These are phyloP conservation scores for Kuraishia molischiana DNA, from an alignment of 805 yeast species.

Conservation along the genomic window DNA sequence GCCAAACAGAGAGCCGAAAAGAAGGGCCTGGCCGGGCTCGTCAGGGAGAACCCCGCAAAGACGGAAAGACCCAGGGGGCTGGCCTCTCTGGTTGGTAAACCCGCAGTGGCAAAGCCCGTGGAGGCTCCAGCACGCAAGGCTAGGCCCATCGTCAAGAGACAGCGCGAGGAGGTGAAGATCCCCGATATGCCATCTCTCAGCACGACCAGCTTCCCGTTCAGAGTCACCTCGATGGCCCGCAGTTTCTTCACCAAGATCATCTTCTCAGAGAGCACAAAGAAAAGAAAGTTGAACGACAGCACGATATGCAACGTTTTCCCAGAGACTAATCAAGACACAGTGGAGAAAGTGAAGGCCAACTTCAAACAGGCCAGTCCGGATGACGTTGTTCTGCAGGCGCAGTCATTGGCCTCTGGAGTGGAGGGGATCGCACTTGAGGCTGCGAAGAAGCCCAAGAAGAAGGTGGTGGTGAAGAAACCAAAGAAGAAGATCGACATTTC, in stretches of 20 bases:
- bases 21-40: constrained; percentile 1
- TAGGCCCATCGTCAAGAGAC: too few relatives aligned
- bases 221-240: neutral
- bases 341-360: constrained; percentile 36
- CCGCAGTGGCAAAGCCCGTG: too few relatives aligned
- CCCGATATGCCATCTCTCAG: too few relatives aligned
- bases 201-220: too few relatives aligned
- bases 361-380: constrained; percentile 77
- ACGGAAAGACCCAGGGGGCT: too few relatives aligned
- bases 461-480: constrained; percentile 25
- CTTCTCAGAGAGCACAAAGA: neutral
- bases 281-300: constrained; percentile 4
- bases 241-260: neutral
- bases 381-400: constrained; percentile 56
- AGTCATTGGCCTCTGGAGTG: constrained; percentile 20
- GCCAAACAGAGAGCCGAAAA: constrained; percentile 29
- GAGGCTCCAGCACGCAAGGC: too few relatives aligned
- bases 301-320: constrained; percentile 4
- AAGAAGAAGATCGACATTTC: constrained; percentile 32
- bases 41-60: too few relatives aligned
- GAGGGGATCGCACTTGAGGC: constrained; percentile 10
- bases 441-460: constrained; percentile 1
- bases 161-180: too few relatives aligned
- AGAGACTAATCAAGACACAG: constrained; percentile 17
- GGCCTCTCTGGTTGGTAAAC: too few relatives aligned